Evolutionary conservation across 768 basidiomycete genomes (phyloP).

Genomic region (Russula lepida): DNA sequence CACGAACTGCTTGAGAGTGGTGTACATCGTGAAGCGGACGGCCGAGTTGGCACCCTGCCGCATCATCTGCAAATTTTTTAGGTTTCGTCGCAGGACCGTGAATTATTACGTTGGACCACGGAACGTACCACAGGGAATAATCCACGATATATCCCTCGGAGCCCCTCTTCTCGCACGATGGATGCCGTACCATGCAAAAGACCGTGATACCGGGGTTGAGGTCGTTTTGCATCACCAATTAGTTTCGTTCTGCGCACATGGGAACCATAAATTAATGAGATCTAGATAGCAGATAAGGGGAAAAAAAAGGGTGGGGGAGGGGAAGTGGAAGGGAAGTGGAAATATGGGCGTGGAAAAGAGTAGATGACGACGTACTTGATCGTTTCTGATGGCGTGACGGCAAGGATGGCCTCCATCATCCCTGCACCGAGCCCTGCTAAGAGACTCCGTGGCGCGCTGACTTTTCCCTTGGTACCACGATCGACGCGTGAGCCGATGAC

Average conservation of each 20-base stretch:
- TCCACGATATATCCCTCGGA: conserved; percentile 80
- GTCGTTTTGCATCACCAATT: conserved; percentile 86
- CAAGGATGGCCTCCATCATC: conserved; percentile 85
- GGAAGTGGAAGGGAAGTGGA: no score
- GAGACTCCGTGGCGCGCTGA: conserved; percentile 78
- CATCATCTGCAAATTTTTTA: conserved; percentile 63
- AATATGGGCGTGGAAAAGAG: background rate
- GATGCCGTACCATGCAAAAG: conserved; percentile 73
- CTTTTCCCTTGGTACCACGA: conserved; percentile 60
- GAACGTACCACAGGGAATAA: conserved; percentile 75
- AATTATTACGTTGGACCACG: no score
- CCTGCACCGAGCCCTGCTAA: conserved; percentile 79
- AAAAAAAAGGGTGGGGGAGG: background rate
- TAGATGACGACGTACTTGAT: conserved; percentile 65
- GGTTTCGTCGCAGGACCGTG: background rate
- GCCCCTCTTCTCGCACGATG: conserved; percentile 81
- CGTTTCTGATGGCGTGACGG: conserved; percentile 95
- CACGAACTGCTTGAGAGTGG: conserved; percentile 88
- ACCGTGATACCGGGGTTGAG: conserved; percentile 79
- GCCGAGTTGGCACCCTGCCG: conserved; percentile 98
- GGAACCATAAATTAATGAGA: background rate
- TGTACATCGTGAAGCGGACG: conserved; percentile 90
- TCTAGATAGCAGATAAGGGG: background rate
- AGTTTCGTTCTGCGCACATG: conserved; percentile 71
- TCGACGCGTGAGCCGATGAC: background rate